Percentiles rank a stretch among this genome's conserved stretches.
Conservation (phyloP, 2,329 filamentous ascomycete species). For the Cercospora zeae-maydis region DNA sequence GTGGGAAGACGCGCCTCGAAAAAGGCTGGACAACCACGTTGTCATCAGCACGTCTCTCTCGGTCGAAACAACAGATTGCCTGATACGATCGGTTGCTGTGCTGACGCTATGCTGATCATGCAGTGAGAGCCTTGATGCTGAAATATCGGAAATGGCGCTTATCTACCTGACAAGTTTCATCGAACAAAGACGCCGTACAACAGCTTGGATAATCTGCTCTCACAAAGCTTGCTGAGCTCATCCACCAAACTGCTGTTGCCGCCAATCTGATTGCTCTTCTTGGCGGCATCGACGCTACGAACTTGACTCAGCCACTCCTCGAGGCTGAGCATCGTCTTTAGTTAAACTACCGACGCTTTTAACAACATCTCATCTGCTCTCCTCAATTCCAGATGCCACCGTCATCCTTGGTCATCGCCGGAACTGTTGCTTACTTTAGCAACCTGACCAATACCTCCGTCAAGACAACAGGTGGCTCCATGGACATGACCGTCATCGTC, state of each 20-base stretch:
- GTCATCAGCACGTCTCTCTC: no score
- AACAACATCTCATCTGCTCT: slow-evolving; percentile 53
- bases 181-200: no score
- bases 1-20: no score
- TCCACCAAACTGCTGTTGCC: slow-evolving; percentile 23
- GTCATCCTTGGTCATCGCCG: slow-evolving; percentile 56
- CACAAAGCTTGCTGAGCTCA: no score
- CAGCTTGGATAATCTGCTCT: no score
- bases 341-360: slow-evolving; percentile 60
- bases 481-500: slow-evolving; percentile 41
- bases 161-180: no score
- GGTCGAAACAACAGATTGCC: no score
- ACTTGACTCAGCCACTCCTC: slow-evolving; percentile 44
- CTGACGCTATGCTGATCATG: no score
- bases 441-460: slow-evolving; percentile 42
- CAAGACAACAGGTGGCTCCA: slow-evolving; percentile 38
- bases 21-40: no score
- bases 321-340: slow-evolving; percentile 56
- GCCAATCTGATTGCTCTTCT: slow-evolving; percentile 39
- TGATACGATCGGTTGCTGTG: no score
- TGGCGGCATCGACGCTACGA: slow-evolving; percentile 41
- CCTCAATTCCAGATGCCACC: slow-evolving; percentile 47
- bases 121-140: no score
- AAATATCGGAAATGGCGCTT: no score
- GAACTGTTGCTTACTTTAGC: slow-evolving; percentile 52